Conservation (phyloP, 768 basidiomycete species). For the Crepidotus variabilis region DNA sequence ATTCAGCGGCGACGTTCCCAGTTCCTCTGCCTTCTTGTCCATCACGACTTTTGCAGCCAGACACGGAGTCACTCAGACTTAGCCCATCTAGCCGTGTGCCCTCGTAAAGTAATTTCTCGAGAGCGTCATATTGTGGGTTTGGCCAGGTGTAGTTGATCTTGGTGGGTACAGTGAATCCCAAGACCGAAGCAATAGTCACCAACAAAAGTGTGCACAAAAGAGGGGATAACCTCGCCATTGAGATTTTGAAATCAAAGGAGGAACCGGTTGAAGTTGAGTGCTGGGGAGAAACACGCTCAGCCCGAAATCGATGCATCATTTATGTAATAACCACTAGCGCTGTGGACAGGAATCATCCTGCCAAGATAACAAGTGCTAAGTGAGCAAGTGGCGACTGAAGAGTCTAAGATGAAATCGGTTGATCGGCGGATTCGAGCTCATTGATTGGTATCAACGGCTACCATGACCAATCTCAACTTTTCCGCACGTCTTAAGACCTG, state of each 20-base stretch:
- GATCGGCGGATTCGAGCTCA: too few relatives aligned
- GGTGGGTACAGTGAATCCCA: neutral
- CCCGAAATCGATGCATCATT: too few relatives aligned
- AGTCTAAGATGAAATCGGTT: too few relatives aligned
- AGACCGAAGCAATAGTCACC: neutral
- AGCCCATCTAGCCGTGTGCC: constrained; percentile 3
- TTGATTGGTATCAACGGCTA: too few relatives aligned
- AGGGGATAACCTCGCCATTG: neutral
- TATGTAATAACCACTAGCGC: too few relatives aligned
- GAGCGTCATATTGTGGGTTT: constrained; percentile 13
- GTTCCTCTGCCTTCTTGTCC: neutral
- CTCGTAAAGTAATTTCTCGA: constrained; percentile 11
- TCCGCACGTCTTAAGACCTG: too few relatives aligned
- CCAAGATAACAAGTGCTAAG: too few relatives aligned
- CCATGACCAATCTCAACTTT: too few relatives aligned
- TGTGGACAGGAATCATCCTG: too few relatives aligned
- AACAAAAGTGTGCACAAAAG: neutral
- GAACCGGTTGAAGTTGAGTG: too few relatives aligned
- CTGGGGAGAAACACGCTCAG: neutral
- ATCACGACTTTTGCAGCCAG: neutral
- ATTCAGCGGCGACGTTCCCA: constrained; percentile 28
- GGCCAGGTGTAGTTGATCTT: constrained; percentile 9
- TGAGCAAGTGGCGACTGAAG: too few relatives aligned
- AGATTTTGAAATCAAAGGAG: neutral
- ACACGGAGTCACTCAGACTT: neutral